A percentile compares a stretch with the other conserved stretches of the same genome.
Conservation (phyloP, 73 alveolate genomes). For the Uronychia setigera region DNA sequence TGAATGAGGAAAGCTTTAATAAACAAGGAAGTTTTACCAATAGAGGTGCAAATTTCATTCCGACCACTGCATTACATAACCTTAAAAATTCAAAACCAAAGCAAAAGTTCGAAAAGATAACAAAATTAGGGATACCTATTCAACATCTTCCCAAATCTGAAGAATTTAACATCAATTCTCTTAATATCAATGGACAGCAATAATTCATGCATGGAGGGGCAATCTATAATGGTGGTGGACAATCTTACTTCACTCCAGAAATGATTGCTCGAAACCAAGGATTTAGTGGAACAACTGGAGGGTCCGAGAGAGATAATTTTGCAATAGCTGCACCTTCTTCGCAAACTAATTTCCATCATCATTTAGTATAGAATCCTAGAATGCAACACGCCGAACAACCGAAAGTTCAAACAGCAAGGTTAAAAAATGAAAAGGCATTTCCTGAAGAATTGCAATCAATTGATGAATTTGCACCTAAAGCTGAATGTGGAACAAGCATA, state of each 20-base stretch:
- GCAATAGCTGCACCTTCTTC: too few relatives aligned
- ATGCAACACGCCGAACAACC: neutral
- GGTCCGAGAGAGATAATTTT: neutral
- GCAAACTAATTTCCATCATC: too few relatives aligned
- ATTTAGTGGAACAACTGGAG: neutral
- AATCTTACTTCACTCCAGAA: neutral
- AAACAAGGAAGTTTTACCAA: too few relatives aligned
- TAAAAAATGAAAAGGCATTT: neutral
- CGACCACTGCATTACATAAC: too few relatives aligned
- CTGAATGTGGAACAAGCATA: neutral
- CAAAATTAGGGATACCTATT: too few relatives aligned
- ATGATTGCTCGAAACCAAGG: neutral
- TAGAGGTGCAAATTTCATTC: too few relatives aligned
- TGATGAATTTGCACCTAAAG: neutral
- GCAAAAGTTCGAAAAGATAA: too few relatives aligned
- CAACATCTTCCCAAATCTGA: too few relatives aligned
- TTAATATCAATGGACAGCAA: too few relatives aligned
- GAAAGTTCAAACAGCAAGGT: neutral
- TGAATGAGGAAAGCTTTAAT: too few relatives aligned
- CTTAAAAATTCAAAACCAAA: too few relatives aligned
- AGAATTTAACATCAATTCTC: too few relatives aligned
- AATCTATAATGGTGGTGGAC: neutral
- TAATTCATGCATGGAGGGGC: neutral
- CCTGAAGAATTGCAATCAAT: neutral
- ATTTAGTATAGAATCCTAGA: neutral